Evolutionary conservation across 805 yeast species (phyloP).

Genomic region (Blastobotrys chiropterorum): DNA sequence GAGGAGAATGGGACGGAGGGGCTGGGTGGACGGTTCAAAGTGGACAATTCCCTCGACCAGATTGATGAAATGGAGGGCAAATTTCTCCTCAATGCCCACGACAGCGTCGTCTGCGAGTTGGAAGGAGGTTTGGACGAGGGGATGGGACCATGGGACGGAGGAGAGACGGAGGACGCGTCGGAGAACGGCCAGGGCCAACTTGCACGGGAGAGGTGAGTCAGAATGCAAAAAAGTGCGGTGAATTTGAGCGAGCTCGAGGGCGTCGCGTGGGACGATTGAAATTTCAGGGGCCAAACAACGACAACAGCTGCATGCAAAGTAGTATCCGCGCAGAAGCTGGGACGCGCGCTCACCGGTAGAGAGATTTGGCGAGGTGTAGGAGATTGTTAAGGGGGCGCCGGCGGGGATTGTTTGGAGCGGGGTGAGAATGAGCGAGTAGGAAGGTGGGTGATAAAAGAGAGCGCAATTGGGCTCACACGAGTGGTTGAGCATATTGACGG

Average conservation of each 20-base stretch:
- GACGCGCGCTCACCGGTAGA: background rate
- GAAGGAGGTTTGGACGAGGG: background rate
- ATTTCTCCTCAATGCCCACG: background rate
- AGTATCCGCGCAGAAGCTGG: background rate
- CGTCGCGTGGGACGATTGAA: background rate
- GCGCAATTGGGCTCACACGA: constrained; percentile 17
- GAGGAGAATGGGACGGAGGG: background rate
- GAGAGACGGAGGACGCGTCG: background rate
- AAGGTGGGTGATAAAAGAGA: constrained; percentile 6
- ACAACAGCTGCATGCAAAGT: background rate
- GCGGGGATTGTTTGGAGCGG: background rate
- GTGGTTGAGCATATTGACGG: constrained; percentile 11
- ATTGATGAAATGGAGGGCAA: background rate
- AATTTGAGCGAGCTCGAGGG: background rate
- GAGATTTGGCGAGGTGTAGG: background rate
- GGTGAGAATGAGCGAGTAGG: background rate
- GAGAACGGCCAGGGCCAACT: background rate
- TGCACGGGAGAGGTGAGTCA: background rate
- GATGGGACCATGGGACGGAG: background rate
- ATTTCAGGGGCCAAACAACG: background rate
- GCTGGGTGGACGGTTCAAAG: background rate
- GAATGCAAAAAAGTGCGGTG: background rate
- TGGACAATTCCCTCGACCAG: background rate
- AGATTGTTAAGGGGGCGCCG: background rate
- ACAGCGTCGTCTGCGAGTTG: background rate